Evolutionary conservation across 2,329 filamentous ascomycete species (phyloP).

Genomic region (Xylaria sp.): DNA sequence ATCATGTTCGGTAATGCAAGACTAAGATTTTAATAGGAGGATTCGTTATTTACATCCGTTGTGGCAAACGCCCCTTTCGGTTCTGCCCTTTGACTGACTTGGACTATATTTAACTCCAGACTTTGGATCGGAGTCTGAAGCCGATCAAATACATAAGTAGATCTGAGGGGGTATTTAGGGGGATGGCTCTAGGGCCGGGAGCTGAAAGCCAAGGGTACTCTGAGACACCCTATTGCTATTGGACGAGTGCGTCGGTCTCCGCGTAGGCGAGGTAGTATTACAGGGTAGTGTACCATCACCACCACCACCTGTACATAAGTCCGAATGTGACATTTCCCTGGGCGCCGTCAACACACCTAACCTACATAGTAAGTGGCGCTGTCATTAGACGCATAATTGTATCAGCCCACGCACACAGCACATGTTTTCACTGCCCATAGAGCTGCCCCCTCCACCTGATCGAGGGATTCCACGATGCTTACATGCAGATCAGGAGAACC

Average conservation of each 20-base stretch:
- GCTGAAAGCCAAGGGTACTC: slow-evolving; percentile 3
- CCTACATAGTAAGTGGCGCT: too few relatives aligned
- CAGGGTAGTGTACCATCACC: background rate
- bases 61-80: background rate
- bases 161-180: background rate
- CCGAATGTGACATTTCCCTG: too few relatives aligned
- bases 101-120: background rate
- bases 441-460: background rate
- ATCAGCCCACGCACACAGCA: background rate
- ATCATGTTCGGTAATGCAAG: background rate
- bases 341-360: too few relatives aligned
- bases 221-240: background rate
- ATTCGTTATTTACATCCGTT: background rate
- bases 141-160: too few relatives aligned
- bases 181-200: background rate
- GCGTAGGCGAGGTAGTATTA: background rate
- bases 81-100: too few relatives aligned
- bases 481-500: background rate
- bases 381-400: slow-evolving; percentile 4
- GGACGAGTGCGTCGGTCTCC: background rate
- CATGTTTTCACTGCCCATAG: background rate
- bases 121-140: background rate
- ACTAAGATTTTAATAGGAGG: background rate
- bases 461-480: slow-evolving; percentile 1
- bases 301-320: background rate